These are phyloP conservation scores for Pichia rugopelliculosa DNA, from an alignment of 805 yeast species.

Conservation along the genomic window DNA sequence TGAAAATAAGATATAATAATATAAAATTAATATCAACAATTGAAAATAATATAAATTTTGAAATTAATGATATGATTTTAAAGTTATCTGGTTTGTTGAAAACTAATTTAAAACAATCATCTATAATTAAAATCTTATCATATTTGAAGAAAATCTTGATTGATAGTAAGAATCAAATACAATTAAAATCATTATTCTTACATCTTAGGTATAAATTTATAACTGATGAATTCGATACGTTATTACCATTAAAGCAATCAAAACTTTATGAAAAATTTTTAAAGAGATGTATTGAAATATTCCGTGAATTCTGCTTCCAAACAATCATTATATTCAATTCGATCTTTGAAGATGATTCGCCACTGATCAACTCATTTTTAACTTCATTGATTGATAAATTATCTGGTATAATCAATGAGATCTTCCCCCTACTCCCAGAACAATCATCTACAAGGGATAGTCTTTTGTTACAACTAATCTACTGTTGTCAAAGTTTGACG, in stretches of 20 bases:
- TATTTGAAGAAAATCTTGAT: slow-evolving; percentile 31
- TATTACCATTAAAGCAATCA: slow-evolving; percentile 47
- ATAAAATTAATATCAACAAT: slow-evolving; percentile 44
- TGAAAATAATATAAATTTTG: slow-evolving; percentile 44
- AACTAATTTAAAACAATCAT: slow-evolving; percentile 73
- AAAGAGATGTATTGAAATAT: slow-evolving; percentile 73
- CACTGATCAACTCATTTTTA: slow-evolving; percentile 32
- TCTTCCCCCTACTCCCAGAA: slow-evolving; percentile 28
- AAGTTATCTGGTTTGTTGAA: slow-evolving; percentile 63
- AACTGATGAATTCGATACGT: slow-evolving; percentile 47
- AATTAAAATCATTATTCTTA: slow-evolving; percentile 51
- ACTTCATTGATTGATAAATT: slow-evolving; percentile 27
- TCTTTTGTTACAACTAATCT: slow-evolving; percentile 71
- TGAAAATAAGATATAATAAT: slow-evolving; percentile 62
- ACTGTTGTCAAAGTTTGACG: slow-evolving; percentile 81
- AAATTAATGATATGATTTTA: slow-evolving; percentile 53
- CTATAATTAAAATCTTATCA: slow-evolving; percentile 69
- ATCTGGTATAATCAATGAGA: slow-evolving; percentile 25
- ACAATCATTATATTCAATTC: slow-evolving; percentile 61
- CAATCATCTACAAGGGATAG: slow-evolving; percentile 48
- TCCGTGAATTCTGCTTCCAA: slow-evolving; percentile 75
- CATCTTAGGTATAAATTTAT: slow-evolving; percentile 66
- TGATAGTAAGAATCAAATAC: slow-evolving; percentile 16
- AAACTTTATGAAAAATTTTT: slow-evolving; percentile 52
- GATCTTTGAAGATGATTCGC: slow-evolving; percentile 37